Percentiles rank a stretch among this genome's conserved stretches.
Evolutionary conservation across 208 protist species (phyloP).

Genomic region (Zelonia costaricensis): DNA sequence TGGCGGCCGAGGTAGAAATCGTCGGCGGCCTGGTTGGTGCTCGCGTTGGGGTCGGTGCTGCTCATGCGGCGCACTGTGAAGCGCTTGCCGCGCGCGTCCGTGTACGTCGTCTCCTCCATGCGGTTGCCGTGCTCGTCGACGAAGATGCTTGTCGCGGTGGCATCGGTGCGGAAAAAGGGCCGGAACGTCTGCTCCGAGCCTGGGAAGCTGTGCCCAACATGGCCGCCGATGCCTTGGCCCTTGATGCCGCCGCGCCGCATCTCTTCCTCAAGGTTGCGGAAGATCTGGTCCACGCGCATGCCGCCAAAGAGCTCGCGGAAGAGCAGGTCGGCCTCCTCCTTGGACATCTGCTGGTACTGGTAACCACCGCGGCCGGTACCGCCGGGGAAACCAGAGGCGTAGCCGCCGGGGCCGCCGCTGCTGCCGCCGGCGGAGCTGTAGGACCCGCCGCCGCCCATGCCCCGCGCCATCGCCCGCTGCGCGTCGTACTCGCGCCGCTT

Average conservation of each 20-base stretch:
- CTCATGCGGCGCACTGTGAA: constrained; percentile 73
- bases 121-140: constrained; percentile 75
- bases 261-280: constrained; percentile 80
- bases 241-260: constrained; percentile 48
- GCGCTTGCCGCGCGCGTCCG: constrained; percentile 54
- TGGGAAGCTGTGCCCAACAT: constrained; percentile 45
- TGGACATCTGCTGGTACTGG: constrained; percentile 83
- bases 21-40: constrained; percentile 61
- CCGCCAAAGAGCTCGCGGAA: constrained; percentile 88
- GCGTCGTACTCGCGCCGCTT: constrained; percentile 82
- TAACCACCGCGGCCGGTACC: constrained; percentile 13
- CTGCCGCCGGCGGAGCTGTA: constrained; percentile 4
- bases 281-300: constrained; percentile 88
- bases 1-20: constrained; percentile 56
- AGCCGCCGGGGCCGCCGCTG: background rate
- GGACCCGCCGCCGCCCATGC: constrained; percentile 21
- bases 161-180: constrained; percentile 61
- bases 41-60: constrained; percentile 69
- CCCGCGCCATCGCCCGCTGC: constrained; percentile 36
- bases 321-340: constrained; percentile 82
- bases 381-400: constrained; percentile 20
- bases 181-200: constrained; percentile 48
- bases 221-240: constrained; percentile 27
- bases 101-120: constrained; percentile 83
- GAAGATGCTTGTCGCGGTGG: constrained; percentile 48